Conservation (phyloP, 1,284 basidiomycete species). For the Fomitiporia mediterranea region DNA sequence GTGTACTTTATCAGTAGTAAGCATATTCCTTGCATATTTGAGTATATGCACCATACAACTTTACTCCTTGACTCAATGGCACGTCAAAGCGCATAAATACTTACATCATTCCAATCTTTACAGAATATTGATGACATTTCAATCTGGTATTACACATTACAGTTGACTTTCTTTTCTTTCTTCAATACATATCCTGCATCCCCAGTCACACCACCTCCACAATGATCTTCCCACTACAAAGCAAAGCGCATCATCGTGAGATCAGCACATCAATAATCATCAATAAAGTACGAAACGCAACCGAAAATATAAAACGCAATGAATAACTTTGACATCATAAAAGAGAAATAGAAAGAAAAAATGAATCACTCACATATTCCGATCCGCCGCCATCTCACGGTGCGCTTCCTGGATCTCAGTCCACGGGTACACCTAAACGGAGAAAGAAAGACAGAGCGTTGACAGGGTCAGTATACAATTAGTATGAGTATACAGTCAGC, state of each 20-base stretch:
- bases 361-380: slow-evolving; percentile 50
- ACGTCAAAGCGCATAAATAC: not conserved
- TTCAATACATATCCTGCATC: not conserved
- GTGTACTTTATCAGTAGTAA: too few relatives aligned
- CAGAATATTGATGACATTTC: not conserved
- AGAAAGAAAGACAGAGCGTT: not conserved
- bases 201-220: slow-evolving; percentile 23
- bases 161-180: not conserved
- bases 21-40: too few relatives aligned
- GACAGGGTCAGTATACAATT: not conserved
- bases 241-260: not conserved
- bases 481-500: too few relatives aligned
- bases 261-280: not conserved
- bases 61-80: too few relatives aligned
- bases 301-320: slow-evolving; percentile 23
- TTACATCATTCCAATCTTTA: not conserved
- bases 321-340: slow-evolving; percentile 17
- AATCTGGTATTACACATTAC: not conserved
- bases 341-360: slow-evolving; percentile 3
- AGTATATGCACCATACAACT: too few relatives aligned
- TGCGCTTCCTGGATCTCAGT: slow-evolving; percentile 81
- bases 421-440: slow-evolving; percentile 72
- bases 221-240: slow-evolving; percentile 28
- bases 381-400: slow-evolving; percentile 82
- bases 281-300: not conserved